Evolutionary conservation across 176 grass and related monocot genomes (phyloP).

Genomic region (Tillandsia leiboldiana): DNA sequence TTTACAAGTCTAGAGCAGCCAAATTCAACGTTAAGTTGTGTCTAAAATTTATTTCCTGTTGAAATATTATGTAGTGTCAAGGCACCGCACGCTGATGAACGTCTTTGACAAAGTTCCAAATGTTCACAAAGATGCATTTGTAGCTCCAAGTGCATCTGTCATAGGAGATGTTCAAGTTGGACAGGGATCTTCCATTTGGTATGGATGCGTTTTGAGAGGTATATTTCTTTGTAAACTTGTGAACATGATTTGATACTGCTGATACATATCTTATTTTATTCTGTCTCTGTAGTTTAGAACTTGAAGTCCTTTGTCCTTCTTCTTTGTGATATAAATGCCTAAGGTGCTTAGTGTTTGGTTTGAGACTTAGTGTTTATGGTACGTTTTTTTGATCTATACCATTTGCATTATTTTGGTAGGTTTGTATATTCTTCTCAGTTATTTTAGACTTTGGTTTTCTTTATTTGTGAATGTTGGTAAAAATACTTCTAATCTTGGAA

Average conservation of each 20-base stretch:
- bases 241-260: not conserved
- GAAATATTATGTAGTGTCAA: constrained; percentile 49
- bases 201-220: constrained; percentile 94
- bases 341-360: not conserved
- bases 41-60: not conserved
- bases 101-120: constrained; percentile 74
- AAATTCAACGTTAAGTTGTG: not conserved
- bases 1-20: not conserved
- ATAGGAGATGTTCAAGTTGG: constrained; percentile 94
- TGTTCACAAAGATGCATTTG: constrained; percentile 79
- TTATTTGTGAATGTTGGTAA: too few species aligned
- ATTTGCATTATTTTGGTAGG: too few species aligned
- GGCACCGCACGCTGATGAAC: constrained; percentile 76
- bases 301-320: not conserved
- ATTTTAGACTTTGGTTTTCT: too few species aligned
- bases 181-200: constrained; percentile 87
- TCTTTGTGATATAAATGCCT: not conserved
- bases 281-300: not conserved
- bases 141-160: constrained; percentile 78
- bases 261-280: not conserved
- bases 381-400: too few species aligned
- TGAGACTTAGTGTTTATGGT: too few species aligned
- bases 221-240: constrained; percentile 17
- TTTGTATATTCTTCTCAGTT: too few species aligned
- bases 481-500: too few species aligned